Evolutionary conservation across 129 eudicot genomes (phyloP).

Genomic region (Daucus carota): DH1_v3.0 NC_030381.2:50055001-50055500

Average conservation of each 20-base stretch:
- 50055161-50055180: conserved; percentile 29
- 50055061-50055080: conserved; percentile 5
- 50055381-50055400: not conserved
- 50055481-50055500: no score
- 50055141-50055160: conserved; percentile 24
- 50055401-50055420: not conserved
- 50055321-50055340: not conserved
- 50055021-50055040: conserved; percentile 4
- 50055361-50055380: not conserved
- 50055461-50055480: not conserved
- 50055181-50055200: conserved; percentile 20
- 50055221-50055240: not conserved
- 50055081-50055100: conserved; percentile 13
- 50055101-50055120: conserved; percentile 9
- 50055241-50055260: not conserved
- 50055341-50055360: not conserved
- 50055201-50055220: conserved; percentile 25
- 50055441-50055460: no score
- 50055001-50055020: not conserved
- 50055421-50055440: not conserved
- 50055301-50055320: not conserved
- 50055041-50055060: not conserved
- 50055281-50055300: not conserved
- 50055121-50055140: conserved; percentile 33
- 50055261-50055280: not conserved